phyloP scores from a whole-genome alignment of 2,329 filamentous ascomycete species.

The Drechslerella coelobrocha region DNA sequence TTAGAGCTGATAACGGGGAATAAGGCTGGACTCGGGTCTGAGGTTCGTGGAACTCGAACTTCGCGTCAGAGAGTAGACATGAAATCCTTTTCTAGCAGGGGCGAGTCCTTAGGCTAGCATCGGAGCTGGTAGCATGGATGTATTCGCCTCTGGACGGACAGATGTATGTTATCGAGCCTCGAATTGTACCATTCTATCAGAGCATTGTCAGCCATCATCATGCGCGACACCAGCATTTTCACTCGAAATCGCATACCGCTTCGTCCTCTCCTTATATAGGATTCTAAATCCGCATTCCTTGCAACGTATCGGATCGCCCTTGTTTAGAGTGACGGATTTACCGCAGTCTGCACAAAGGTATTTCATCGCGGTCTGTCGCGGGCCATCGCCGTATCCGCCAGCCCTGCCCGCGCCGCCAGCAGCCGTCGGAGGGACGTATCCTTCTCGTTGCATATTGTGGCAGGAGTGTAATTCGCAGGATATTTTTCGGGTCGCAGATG shows the following conservation, averaged over 20 bases:
- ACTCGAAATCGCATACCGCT: slow-evolving; percentile 70
- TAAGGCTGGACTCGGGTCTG: no score
- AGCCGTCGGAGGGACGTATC: slow-evolving; percentile 46
- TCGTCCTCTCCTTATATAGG: slow-evolving; percentile 96
- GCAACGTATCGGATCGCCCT: slow-evolving; percentile 82
- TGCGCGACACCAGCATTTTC: slow-evolving; percentile 52
- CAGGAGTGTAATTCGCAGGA: background rate
- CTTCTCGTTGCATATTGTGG: slow-evolving; percentile 39
- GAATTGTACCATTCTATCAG: slow-evolving; percentile 90
- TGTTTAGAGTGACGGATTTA: slow-evolving; percentile 74
- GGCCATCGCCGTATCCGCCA: slow-evolving; percentile 56
- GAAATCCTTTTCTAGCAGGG: background rate
- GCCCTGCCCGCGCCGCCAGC: slow-evolving; percentile 53
- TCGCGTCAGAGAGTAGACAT: no score
- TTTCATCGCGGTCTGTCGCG: slow-evolving; percentile 67
- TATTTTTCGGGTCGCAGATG: background rate
- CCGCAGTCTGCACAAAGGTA: slow-evolving; percentile 88
- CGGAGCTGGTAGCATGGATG: no score
- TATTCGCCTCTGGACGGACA: no score
- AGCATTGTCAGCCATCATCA: slow-evolving; percentile 29
- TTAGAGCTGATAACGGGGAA: no score
- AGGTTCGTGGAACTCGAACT: no score
- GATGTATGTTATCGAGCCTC: slow-evolving; percentile 78
- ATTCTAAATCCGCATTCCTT: slow-evolving; percentile 94
- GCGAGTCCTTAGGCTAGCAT: background rate